A percentile compares a stretch with the other conserved stretches of the same genome.
Conservation (phyloP, 2,329 filamentous ascomycete genomes). For the Fusarium pseudograminearum region DNA sequence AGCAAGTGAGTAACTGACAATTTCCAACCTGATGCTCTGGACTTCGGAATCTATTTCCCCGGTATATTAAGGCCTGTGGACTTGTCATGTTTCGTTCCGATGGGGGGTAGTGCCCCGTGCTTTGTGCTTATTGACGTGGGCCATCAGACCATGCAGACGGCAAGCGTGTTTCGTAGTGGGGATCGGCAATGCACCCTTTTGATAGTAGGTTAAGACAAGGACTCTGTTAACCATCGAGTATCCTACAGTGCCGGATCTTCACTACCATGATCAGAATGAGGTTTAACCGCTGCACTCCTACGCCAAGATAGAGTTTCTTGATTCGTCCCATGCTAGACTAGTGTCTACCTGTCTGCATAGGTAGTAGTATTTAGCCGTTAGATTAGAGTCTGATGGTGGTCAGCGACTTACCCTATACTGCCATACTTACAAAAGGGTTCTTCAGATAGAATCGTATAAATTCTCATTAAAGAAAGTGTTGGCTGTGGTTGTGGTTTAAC, state of each 20-base stretch:
- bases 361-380: not conserved
- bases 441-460: not conserved
- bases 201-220: not conserved
- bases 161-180: slow-evolving; percentile 42
- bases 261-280: slow-evolving; percentile 11
- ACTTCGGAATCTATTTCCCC: slow-evolving; percentile 41
- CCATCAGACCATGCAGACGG: slow-evolving; percentile 36
- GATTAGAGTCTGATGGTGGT: not conserved
- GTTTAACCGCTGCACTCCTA: not conserved
- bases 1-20: slow-evolving; percentile 1
- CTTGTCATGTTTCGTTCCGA: slow-evolving; percentile 40
- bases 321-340: not conserved
- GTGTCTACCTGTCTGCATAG: not conserved
- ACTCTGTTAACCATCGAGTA: not conserved
- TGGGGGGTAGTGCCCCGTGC: slow-evolving; percentile 37
- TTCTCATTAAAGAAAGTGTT: not conserved
- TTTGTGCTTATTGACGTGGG: slow-evolving; percentile 34
- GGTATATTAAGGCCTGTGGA: slow-evolving; percentile 36
- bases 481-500: not conserved
- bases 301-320: not conserved
- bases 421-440: not conserved
- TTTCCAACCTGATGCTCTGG: slow-evolving; percentile 21
- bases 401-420: not conserved
- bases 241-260: slow-evolving; percentile 33
- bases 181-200: slow-evolving; percentile 26